Evolutionary conservation across 768 basidiomycete genomes (phyloP).

Genomic region (Pholiota molesta): DNA sequence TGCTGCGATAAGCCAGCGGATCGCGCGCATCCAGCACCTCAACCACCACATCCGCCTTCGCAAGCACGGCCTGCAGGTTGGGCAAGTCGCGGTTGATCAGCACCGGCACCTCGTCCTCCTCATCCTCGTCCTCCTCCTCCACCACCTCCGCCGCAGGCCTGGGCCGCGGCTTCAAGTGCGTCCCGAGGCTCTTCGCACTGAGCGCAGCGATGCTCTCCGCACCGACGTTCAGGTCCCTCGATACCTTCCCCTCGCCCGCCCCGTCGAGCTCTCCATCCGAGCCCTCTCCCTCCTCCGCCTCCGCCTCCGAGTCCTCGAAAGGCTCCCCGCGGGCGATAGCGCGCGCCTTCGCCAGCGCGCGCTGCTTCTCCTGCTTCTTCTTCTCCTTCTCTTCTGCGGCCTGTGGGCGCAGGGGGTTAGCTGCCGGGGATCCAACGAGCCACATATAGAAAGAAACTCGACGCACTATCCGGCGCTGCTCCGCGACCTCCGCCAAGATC

Average conservation of each 20-base stretch:
- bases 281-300: constrained; percentile 20
- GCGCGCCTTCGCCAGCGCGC: constrained; percentile 27
- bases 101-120: constrained; percentile 60
- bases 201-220: constrained; percentile 51
- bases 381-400: constrained; percentile 76
- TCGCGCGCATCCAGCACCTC: constrained; percentile 87
- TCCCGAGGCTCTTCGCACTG: constrained; percentile 42
- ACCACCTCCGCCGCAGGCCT: constrained; percentile 25
- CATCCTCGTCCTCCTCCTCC: constrained; percentile 37
- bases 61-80: constrained; percentile 66
- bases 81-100: constrained; percentile 67
- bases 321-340: constrained; percentile 27
- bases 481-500: constrained; percentile 88
- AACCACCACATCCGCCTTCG: constrained; percentile 77
- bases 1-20: constrained; percentile 71
- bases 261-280: constrained; percentile 30
- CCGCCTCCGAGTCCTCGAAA: constrained; percentile 13
- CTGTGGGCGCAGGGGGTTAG: constrained; percentile 37
- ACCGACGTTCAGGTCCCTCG: constrained; percentile 50
- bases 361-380: constrained; percentile 62
- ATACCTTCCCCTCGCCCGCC: constrained; percentile 28
- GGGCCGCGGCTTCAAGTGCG: constrained; percentile 35
- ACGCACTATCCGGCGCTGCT: constrained; percentile 74
- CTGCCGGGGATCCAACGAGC: background rate
- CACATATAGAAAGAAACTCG: background rate